phyloP scores from a whole-genome alignment of 2,329 filamentous ascomycete species.

The Colletotrichum cuscutae region DNA sequence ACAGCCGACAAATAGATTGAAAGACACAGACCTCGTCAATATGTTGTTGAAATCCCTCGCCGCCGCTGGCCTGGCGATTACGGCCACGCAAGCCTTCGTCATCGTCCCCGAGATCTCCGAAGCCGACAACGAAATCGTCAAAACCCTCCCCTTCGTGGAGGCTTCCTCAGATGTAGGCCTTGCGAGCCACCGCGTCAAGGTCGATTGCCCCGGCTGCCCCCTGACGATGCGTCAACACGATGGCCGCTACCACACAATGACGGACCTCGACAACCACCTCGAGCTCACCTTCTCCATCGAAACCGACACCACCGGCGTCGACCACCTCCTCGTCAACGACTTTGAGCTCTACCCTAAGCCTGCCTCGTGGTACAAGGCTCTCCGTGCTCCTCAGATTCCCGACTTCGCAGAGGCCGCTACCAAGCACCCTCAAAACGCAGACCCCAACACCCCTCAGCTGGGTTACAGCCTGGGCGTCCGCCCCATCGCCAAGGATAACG shows the following conservation, averaged over 20 bases:
- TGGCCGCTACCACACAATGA: conserved; percentile 40
- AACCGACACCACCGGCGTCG: conserved; percentile 48
- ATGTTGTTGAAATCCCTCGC: conserved; percentile 48
- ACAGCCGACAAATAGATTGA: background rate
- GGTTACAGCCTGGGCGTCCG: conserved; percentile 60
- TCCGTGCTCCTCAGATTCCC: conserved; percentile 58
- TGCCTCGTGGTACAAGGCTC: conserved; percentile 54
- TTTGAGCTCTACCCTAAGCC: conserved; percentile 68
- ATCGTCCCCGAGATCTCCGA: conserved; percentile 61
- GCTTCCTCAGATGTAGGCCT: conserved; percentile 38
- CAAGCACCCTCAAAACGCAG: conserved; percentile 44
- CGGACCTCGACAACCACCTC: conserved; percentile 50
- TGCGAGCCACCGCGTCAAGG: conserved; percentile 53
- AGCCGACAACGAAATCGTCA: conserved; percentile 54
- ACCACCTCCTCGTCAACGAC: conserved; percentile 67
- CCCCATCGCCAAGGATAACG: conserved; percentile 57
- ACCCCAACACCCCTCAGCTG: conserved; percentile 48
- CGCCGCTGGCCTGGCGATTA: conserved; percentile 46
- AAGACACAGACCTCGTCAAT: conserved; percentile 27
- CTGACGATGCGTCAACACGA: conserved; percentile 44
- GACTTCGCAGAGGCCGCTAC: conserved; percentile 44
- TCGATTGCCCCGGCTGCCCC: conserved; percentile 66
- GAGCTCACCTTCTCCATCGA: conserved; percentile 66
- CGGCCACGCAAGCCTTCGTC: conserved; percentile 58
- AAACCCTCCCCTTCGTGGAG: conserved; percentile 48